Evolutionary conservation across 805 yeast species (phyloP), one percentile per base, ranked within the genome.

Genomic region (Saturnispora quitensis): DNA sequence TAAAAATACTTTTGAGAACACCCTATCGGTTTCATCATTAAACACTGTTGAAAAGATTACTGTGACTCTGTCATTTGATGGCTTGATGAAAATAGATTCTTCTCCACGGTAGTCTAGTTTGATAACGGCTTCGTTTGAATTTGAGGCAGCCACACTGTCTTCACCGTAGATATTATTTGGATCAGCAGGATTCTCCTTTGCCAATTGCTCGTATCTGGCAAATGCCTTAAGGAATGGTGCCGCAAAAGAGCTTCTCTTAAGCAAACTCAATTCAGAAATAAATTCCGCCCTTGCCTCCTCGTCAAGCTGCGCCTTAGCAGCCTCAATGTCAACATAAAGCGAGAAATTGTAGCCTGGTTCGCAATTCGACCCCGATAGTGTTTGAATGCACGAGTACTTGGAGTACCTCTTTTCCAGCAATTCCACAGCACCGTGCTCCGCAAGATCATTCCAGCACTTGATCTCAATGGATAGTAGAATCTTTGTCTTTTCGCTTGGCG

Each of bases 1-100:
- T 56, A 89, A 72, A 63, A 89, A 89, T 36, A 89, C 95, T 67
- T 84, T 88, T 43, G 95, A 95, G 60, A 88, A 86, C 50, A 86
- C 77, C 66, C 87, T 89, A 69, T 93, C 99, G 3, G 98, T 93
- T 68, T 93, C 98, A 69, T 93, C 99, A 64, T 87, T 85, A 76
- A 93, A 93, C 24, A 89, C 75, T 4, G 98, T 93, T 47, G 96
- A 88, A 70, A 93, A 93, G 45, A 93, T 86, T 40, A 91, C 97
- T 1, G 99, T 93, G 50, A 93, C 96, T 68, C 99, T 83, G 69
- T 93, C 99, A 64, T 84, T 88, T 34, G 95, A 82, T 4, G 99
- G 96, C 67, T 84, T 84, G 63, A 93, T 82, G 67, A 80, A 93
- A 62, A 93, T 89, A 52, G 89, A 79, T 68, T 93, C 99, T 60